Conservation (phyloP, 495 filamentous ascomycete genomes). For the Chaetomidium leptoderma region DNA sequence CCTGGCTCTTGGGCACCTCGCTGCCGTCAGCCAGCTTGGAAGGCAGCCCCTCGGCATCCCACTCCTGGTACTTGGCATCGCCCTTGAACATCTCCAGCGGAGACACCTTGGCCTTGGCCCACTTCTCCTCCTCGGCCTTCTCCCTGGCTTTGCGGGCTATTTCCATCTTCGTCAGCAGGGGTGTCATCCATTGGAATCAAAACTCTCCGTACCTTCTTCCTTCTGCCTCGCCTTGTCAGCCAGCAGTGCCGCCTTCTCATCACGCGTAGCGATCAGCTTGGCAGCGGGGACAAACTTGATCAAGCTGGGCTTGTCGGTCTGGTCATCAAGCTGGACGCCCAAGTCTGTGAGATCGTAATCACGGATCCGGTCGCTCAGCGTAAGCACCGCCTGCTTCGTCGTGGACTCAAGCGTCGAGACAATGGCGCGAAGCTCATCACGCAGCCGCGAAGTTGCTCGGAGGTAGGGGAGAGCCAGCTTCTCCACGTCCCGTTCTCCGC, state of each 20-base stretch:
- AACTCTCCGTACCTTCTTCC: constrained; percentile 48
- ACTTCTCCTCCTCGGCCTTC: constrained; percentile 47
- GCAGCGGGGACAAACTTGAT: constrained; percentile 73
- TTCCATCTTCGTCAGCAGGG: not conserved
- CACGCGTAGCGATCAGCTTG: constrained; percentile 65
- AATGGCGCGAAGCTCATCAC: constrained; percentile 61
- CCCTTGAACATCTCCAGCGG: constrained; percentile 68
- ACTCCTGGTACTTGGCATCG: constrained; percentile 66
- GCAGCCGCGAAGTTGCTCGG: constrained; percentile 58
- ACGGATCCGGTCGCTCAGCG: constrained; percentile 73
- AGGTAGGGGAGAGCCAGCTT: constrained; percentile 60
- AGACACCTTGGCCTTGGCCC: constrained; percentile 67
- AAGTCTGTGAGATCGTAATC: constrained; percentile 73
- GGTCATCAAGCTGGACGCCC: constrained; percentile 85
- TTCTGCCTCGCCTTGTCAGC: constrained; percentile 55
- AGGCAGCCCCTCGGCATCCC: constrained; percentile 85
- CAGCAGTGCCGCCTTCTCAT: constrained; percentile 59
- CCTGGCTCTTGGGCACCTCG: constrained; percentile 73
- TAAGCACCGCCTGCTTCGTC: constrained; percentile 57
- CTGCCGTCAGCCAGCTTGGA: constrained; percentile 68
- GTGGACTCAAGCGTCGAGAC: constrained; percentile 51
- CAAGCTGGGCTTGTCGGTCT: constrained; percentile 61
- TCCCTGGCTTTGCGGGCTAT: constrained; percentile 49
- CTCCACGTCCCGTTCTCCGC: constrained; percentile 44
- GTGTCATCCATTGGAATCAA: not conserved